A percentile compares a stretch with the other conserved stretches of the same genome.
Evolutionary conservation across 208 protist genomes (phyloP).

Genomic region (Sergeia podlipaevii): DNA sequence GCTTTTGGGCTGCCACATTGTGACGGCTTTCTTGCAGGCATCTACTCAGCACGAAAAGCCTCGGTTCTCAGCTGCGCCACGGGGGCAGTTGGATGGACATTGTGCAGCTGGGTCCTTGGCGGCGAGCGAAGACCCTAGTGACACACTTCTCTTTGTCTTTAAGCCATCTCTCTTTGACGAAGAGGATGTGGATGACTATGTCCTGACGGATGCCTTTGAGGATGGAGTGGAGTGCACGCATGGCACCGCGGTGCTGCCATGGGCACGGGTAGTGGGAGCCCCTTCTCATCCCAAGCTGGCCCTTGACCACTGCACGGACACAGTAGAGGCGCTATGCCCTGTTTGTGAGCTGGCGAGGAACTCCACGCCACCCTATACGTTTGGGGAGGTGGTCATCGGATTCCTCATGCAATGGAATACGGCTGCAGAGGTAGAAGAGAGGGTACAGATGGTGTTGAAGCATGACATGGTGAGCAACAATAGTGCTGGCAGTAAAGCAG

Average conservation of each 20-base stretch:
- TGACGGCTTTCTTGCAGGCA: conserved; percentile 15
- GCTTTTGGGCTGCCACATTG: conserved; percentile 10
- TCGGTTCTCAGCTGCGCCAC: too few relatives aligned
- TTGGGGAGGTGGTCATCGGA: conserved; percentile 23
- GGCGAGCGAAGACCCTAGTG: background rate
- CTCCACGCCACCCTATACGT: conserved; percentile 9
- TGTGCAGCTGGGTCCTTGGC: conserved; percentile 7
- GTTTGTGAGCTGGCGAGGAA: background rate
- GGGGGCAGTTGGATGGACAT: too few relatives aligned
- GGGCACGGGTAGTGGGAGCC: conserved; percentile 16
- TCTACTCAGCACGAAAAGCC: background rate
- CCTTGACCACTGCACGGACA: background rate
- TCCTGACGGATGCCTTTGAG: conserved; percentile 44
- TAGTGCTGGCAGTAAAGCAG: background rate
- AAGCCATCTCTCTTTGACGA: conserved; percentile 46
- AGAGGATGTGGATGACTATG: conserved; percentile 12
- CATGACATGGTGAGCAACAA: too few relatives aligned
- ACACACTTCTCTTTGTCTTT: conserved; percentile 34
- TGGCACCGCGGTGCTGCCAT: conserved; percentile 33
- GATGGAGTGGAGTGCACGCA: conserved; percentile 30
- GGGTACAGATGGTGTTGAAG: conserved; percentile 24
- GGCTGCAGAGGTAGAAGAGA: conserved; percentile 17
- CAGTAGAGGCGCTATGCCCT: background rate
- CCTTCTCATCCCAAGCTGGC: conserved; percentile 19
- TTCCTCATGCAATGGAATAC: conserved; percentile 51